Base-by-base conservation (phyloP, 164 flowering plant genomes). In the Tinospora cordifolia region DNA sequence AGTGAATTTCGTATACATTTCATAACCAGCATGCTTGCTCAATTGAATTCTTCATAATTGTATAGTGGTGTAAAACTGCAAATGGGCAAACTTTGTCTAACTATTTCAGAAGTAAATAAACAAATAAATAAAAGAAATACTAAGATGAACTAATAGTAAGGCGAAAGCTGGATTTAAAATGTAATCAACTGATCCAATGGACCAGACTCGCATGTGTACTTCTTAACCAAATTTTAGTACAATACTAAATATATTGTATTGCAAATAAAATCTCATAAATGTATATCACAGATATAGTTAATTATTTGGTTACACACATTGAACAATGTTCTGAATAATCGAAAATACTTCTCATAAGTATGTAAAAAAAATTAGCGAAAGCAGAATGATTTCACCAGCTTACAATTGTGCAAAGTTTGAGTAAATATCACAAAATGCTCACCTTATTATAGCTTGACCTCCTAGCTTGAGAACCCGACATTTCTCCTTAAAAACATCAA, bases 401-500 rank as follows among this genome's bases (percentile, higher is more conserved):
- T 8, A 51, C 15, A 51, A 2, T n/a, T 15, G 12, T 63, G 15
- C 11, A 3, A 60, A 10, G 6, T 34, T 4, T 25, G 21, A 12
- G 69, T 22, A 22, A 65, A 41, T 12, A 6, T n/a, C 21, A 57
- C 26, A 15, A 11, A 54, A 40, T 13, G 39, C 54, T 80, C 77
- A 89, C 98, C 97, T 91, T 84, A 87, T 87, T 74, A 91, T 80
- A 70, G 92, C 97, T 66, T 86, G 82, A 72, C 97, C 97, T 59
- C 97, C 91, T 11, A 97, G 98, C 81, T 93, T 91, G 62, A 93
- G 94, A 74, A 90, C 66, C 51, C 94, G 82, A 36, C 71, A 25
- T 96, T 91, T 89, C 80, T 93, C 98, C 84, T 88, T 91, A 83
- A 93, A 91, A 60, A 93, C 83, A 36, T 83, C 92, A 68, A 93